Evolutionary conservation across 1,284 basidiomycete species (phyloP).

Genomic region (Takashimella tepidaria): DNA sequence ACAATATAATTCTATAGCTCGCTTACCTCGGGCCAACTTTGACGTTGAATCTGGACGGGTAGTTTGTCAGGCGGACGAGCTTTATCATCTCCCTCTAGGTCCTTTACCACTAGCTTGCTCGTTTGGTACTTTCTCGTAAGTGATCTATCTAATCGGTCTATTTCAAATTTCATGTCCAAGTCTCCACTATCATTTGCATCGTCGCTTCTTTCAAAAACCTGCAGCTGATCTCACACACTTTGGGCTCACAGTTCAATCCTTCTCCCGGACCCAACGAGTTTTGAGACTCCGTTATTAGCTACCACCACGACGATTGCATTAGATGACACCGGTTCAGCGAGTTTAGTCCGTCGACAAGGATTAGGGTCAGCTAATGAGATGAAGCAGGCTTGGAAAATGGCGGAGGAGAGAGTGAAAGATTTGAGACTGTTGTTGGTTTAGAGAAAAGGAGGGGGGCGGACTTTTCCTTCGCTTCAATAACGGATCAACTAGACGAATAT

Average conservation of each 20-base stretch:
- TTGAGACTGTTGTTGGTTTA: conserved; percentile 29
- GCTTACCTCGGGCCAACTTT: conserved; percentile 67
- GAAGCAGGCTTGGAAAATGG: conserved; percentile 33
- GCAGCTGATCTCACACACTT: no score
- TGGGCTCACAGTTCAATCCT: conserved; percentile 56
- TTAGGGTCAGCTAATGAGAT: conserved; percentile 56
- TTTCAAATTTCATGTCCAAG: no score
- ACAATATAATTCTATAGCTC: conserved; percentile 57
- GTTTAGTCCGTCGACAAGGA: conserved; percentile 52
- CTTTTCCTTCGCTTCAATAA: no score
- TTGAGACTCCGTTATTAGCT: conserved; percentile 79
- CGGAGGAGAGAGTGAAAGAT: conserved; percentile 28
- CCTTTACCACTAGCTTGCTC: conserved; percentile 60
- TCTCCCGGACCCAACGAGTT: conserved; percentile 77
- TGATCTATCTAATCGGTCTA: no score
- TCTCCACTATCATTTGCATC: no score
- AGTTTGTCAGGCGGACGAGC: conserved; percentile 59
- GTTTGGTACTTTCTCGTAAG: conserved; percentile 77
- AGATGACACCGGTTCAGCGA: conserved; percentile 54
- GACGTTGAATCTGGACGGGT: conserved; percentile 64
- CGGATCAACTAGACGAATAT: no score
- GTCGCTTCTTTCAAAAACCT: no score
- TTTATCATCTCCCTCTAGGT: conserved; percentile 48
- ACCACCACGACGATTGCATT: conserved; percentile 63
- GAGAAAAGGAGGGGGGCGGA: no score